Base-by-base conservation (phyloP, 164 flowering plant genomes). In the Magnolia officinalis region DNA sequence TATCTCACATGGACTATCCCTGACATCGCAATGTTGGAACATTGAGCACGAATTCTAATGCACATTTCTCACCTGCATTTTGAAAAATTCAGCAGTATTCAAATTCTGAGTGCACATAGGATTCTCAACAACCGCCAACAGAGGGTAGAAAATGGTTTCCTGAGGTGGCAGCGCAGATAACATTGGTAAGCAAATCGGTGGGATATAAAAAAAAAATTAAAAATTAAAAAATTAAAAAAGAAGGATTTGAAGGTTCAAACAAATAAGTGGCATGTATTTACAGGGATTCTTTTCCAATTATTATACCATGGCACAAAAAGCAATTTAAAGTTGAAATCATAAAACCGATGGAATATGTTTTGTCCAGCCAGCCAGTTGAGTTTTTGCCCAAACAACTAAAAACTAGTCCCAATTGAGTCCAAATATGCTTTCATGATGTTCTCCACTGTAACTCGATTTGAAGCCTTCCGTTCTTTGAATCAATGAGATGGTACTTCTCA, bases 401-500 rank as follows among this genome's bases (percentile, higher is more conserved):
- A 8, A 8, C 21, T 29, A 6, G n/a, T 9, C 24, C 68, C 29
- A 2, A 67, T 11, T 67, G 45, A 9, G 26, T 67, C 16, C 49
- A 1, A 11, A 14, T 67, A 18, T 18, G 7, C 49, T 14, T 85
- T 77, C 2, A 55, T 55, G 88, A 79, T 73, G 94, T 84, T 85
- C 98, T 88, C 98, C 98, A 95, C 67, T 90, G 97, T 85, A 95
- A 76, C 86, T 95, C 98, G 24, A 95, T 85, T 68, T 93, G 98
- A 70, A 95, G 75, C 79, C 80, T 78, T 11, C 98, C 98, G 24
- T 93, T 92, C 89, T 89, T 93, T 0, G 98, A 95, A 76, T 95
- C 98, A 21, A 95, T 95, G 21, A 95, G 96, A 80, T 92, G 92
- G 81, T 87, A 93, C 80, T 87, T 93, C 86, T 88, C 97, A 19